phyloP scores from a whole-genome alignment of 306 rosid species.

The Acacia melanoxylon region DNA sequence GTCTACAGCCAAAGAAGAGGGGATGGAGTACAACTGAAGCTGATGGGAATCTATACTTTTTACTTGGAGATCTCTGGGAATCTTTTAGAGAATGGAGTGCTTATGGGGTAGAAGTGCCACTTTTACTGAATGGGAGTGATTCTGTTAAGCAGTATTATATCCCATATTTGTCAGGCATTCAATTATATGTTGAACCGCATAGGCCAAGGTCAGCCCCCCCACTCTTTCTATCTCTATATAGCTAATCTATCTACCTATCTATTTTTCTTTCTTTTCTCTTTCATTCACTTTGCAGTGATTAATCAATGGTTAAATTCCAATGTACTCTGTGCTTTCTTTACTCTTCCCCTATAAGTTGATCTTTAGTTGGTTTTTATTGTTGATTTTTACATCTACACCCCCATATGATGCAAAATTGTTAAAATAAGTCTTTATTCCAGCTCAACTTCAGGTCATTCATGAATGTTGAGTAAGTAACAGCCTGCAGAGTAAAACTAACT shows the following conservation, averaged over 20 bases:
- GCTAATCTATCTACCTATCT: background rate
- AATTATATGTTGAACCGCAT: slow-evolving; percentile 42
- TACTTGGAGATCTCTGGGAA: slow-evolving; percentile 63
- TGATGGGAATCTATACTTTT: slow-evolving; percentile 31
- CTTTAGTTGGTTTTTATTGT: slow-evolving; percentile 9
- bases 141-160: slow-evolving; percentile 47
- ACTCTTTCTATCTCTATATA: background rate
- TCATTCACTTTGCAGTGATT: background rate
- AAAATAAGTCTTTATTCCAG: background rate
- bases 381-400: background rate
- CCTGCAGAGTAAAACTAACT: background rate
- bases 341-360: background rate
- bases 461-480: background rate
- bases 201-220: slow-evolving; percentile 35
- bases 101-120: slow-evolving; percentile 58
- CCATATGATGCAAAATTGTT: background rate
- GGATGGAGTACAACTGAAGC: slow-evolving; percentile 30
- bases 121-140: slow-evolving; percentile 37
- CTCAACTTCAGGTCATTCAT: background rate
- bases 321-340: background rate
- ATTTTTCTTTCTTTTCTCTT: background rate
- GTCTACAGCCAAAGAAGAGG: slow-evolving; percentile 33
- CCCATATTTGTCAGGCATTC: slow-evolving; percentile 61
- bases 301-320: background rate
- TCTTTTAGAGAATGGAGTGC: slow-evolving; percentile 57